Conservation (phyloP, 495 filamentous ascomycete species). For the Corynascus novoguineensis region DNA sequence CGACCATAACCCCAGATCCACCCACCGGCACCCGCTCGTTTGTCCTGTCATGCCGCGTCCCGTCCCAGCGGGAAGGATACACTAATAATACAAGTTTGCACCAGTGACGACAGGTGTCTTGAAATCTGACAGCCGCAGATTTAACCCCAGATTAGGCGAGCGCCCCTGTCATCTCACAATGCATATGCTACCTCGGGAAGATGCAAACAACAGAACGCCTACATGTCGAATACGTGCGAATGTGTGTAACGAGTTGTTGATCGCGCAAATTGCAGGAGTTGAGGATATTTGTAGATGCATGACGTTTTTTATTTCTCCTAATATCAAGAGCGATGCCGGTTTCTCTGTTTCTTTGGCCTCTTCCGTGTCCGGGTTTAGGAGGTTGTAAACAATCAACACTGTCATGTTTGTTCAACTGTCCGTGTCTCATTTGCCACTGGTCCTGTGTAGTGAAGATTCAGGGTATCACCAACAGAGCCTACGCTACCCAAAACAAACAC, state of each 20-base stretch:
- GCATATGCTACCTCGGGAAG: neutral
- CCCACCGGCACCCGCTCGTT: neutral
- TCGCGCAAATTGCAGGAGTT: neutral
- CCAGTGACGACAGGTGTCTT: neutral
- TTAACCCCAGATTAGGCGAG: neutral
- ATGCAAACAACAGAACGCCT: too few species aligned
- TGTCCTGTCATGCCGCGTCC: neutral
- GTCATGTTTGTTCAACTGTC: too few species aligned
- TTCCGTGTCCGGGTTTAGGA: neutral
- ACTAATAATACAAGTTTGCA: too few species aligned
- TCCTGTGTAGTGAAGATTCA: neutral
- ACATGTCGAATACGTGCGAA: too few species aligned
- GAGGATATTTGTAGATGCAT: neutral
- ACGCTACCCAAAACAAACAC: too few species aligned
- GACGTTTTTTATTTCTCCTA: neutral
- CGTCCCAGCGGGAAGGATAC: neutral
- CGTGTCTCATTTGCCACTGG: too few species aligned
- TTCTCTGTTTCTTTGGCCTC: neutral
- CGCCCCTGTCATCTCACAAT: constrained; percentile 4
- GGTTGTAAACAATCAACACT: constrained; percentile 1
- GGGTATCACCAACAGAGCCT: too few species aligned
- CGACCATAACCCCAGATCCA: neutral
- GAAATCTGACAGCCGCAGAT: neutral
- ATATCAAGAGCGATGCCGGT: neutral
- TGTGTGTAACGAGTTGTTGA: too few species aligned